These are phyloP conservation scores for Curvularia verruculosa DNA, from an alignment of 2,329 filamentous ascomycete species.

Conservation along the genomic window DNA sequence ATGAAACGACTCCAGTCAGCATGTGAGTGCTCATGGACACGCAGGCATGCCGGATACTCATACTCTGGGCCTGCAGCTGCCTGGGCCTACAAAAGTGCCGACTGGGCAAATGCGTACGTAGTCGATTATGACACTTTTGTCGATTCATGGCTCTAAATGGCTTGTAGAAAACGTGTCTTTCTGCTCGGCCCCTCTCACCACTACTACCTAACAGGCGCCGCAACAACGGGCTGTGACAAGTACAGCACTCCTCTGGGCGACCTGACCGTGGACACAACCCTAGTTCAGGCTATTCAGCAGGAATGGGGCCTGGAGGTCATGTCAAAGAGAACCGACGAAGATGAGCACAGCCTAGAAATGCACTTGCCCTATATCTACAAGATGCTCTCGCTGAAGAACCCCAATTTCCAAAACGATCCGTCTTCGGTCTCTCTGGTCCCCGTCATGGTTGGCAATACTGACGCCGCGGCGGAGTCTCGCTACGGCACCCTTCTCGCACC, in stretches of 20 bases:
- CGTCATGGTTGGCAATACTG: conserved; percentile 81
- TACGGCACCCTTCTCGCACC: conserved; percentile 75
- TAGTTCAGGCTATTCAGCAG: conserved; percentile 55
- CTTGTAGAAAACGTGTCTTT: conserved; percentile 78
- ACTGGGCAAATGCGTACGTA: conserved; percentile 73
- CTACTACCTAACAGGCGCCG: conserved; percentile 76
- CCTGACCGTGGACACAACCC: conserved; percentile 67
- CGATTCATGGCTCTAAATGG: background rate
- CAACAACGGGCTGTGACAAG: conserved; percentile 72
- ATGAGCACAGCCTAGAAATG: conserved; percentile 95
- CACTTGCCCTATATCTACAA: conserved; percentile 94
- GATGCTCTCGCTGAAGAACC: conserved; percentile 60
- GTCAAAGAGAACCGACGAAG: conserved; percentile 69
- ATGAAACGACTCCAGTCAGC: conserved; percentile 1
- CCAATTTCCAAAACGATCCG: conserved; percentile 45
- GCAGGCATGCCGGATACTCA: conserved; percentile 87
- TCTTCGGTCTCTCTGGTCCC: conserved; percentile 79
- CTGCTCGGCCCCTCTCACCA: conserved; percentile 93
- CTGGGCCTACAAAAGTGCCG: conserved; percentile 90
- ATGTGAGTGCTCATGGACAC: conserved; percentile 36
- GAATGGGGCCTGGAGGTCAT: conserved; percentile 57
- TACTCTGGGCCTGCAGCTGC: conserved; percentile 93
- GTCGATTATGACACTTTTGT: background rate
- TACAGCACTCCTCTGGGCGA: conserved; percentile 79
- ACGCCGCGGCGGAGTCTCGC: conserved; percentile 66